These are phyloP conservation scores for Xylariomycetidae sp. DNA, from an alignment of 2,329 filamentous ascomycete species.

Conservation along the genomic window DNA sequence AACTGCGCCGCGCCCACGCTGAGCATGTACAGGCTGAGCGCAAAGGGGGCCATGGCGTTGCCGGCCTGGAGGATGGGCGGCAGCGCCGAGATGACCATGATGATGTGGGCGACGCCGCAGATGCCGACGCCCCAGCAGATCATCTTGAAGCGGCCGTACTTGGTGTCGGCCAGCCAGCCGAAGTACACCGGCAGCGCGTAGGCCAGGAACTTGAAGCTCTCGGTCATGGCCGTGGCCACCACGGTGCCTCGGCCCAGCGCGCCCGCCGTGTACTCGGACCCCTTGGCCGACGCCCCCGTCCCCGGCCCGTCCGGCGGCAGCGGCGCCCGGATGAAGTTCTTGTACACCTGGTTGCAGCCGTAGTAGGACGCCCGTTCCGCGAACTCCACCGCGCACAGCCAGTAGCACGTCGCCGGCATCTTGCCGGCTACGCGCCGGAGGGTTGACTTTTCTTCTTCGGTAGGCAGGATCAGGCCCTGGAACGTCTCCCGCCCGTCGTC, in stretches of 20 bases:
- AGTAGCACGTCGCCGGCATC: conserved; percentile 36
- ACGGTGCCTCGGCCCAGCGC: conserved; percentile 43
- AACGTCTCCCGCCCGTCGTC: conserved; percentile 22
- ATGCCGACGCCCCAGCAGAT: conserved; percentile 26
- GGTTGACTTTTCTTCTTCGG: conserved; percentile 37
- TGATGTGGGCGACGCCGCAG: conserved; percentile 29
- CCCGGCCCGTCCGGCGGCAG: conserved; percentile 35
- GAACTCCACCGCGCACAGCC: conserved; percentile 44
- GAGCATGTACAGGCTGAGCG: conserved; percentile 53
- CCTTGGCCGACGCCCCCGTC: conserved; percentile 22
- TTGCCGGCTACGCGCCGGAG: conserved; percentile 40
- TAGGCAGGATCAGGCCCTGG: conserved; percentile 32
- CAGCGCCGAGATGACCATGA: conserved; percentile 28
- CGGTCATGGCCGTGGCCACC: conserved; percentile 38
- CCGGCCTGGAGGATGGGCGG: conserved; percentile 36
- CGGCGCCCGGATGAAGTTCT: conserved; percentile 48
- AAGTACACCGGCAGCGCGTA: conserved; percentile 40
- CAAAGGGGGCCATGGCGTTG: conserved; percentile 45
- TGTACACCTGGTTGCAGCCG: conserved; percentile 41
- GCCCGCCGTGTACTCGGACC: conserved; percentile 34
- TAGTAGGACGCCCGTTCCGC: conserved; percentile 47
- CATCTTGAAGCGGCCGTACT: conserved; percentile 32
- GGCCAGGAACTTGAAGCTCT: conserved; percentile 40
- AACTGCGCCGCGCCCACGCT: conserved; percentile 59
- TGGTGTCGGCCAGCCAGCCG: conserved; percentile 35